Evolutionary conservation across 163 green algal species (phyloP), one percentile per base, ranked within the genome.

Genomic region (Coccomyxa subellipsoidea): DNA sequence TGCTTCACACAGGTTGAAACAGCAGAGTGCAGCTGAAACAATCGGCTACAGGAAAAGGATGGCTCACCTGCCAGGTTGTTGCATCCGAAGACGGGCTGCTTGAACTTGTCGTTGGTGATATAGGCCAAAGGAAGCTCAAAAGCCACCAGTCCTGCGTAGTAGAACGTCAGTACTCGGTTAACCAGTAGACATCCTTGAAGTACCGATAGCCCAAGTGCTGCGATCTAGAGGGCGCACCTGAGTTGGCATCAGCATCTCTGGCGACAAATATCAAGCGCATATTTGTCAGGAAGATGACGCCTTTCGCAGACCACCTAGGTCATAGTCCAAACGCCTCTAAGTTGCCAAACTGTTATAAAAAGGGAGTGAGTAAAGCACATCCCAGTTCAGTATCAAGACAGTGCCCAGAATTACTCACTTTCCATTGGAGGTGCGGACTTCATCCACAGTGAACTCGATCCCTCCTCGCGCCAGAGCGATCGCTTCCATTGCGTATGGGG

Each of bases 31-130:
- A 34, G 1, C 66, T 73, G 66, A 35, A 0, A 36, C 15, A 1
- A 34, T 73, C 2, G 66, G 47, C 12, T 73, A 7, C 8, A 18
- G 29, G 32, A 9, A 73, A 32, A 73, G 66, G 66, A 34, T 73
- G 66, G 15, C 66, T n/a, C 66, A 89, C 93, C 94, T 87, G 88
- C 87, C 2, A 99, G 83, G 89, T 99, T 97, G 88, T 99, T 99
- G 90, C 92, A 95, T 0, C 87, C 90, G 38, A 99, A 97, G 38
- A 99, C 98, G 27, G 96, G 96, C 85, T 99, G 96, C 81, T 95
- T 93, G 82, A 99, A 95, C 54, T 93, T 91, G 71, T 98, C 93
- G 32, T 90, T 89, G 0, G 69, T 84, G 2, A 98, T 89, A 88
- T 98, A 98, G 0, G 90, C 84, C 29, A 98, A 85, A 1, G 95